Evolutionary conservation across 768 basidiomycete species (phyloP).

Genomic region (Naganishia antarctica): DNA sequence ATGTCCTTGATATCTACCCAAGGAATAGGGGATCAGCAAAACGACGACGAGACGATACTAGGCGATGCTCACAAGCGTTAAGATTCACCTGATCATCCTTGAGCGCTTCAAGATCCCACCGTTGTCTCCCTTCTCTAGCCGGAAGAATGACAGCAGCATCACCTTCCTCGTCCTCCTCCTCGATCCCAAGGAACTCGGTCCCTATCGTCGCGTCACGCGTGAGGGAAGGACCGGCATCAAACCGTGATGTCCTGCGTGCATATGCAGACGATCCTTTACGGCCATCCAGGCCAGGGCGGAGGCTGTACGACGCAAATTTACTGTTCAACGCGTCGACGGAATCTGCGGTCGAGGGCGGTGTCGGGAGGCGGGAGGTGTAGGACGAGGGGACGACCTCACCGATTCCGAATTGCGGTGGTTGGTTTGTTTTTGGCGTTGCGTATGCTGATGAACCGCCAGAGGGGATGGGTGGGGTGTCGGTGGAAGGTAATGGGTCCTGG

Average conservation of each 20-base stretch:
- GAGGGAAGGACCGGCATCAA: not conserved
- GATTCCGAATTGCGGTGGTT: slow-evolving; percentile 8
- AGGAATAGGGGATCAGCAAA: not conserved
- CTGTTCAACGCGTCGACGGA: not conserved
- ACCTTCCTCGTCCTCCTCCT: slow-evolving; percentile 51
- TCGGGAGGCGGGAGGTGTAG: not conserved
- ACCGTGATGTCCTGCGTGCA: slow-evolving; percentile 30
- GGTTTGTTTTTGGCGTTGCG: not conserved
- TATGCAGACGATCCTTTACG: slow-evolving; percentile 22
- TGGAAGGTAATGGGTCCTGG: slow-evolving; percentile 14
- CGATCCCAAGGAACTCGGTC: slow-evolving; percentile 52
- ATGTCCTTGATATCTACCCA: slow-evolving; percentile 41
- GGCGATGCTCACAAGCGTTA: slow-evolving; percentile 68
- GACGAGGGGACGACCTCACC: not conserved
- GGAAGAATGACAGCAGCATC: slow-evolving; percentile 56
- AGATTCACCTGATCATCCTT: slow-evolving; percentile 80
- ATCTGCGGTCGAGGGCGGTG: not conserved
- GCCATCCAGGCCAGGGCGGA: slow-evolving; percentile 19
- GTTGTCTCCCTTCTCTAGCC: slow-evolving; percentile 40
- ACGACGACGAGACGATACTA: not conserved
- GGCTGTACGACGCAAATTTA: slow-evolving; percentile 4
- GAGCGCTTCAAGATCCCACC: slow-evolving; percentile 59
- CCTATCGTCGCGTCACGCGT: slow-evolving; percentile 23
- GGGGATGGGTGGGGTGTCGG: slow-evolving; percentile 18
- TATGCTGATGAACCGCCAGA: not conserved